Conservation (phyloP, 495 filamentous ascomycete genomes). For the Jackrogersella multiformis region DNA sequence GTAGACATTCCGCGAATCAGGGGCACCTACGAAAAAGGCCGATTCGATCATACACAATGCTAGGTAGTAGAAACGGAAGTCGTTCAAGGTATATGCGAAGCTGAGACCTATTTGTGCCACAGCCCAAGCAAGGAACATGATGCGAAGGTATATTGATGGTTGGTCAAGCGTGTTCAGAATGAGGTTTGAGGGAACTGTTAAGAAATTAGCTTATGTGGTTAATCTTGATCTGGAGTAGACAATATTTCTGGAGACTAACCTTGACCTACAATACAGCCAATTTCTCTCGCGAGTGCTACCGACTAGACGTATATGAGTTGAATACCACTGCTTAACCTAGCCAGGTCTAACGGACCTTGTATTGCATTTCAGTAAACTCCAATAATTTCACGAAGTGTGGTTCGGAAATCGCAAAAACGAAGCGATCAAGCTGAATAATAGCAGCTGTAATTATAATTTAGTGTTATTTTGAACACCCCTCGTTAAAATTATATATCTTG, state of each 20-base stretch:
- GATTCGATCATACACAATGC: constrained; percentile 10
- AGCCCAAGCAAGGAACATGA: background rate
- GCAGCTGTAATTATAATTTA: background rate
- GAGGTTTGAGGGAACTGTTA: constrained; percentile 11
- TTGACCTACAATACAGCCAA: background rate
- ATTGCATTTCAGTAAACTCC: background rate
- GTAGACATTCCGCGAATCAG: background rate
- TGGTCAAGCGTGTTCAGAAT: background rate
- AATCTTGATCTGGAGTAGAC: background rate
- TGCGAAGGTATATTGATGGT: background rate
- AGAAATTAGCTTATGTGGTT: background rate
- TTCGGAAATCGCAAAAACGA: background rate
- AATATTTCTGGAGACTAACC: background rate
- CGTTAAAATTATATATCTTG: too few relatives aligned
- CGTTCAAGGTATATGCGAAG: background rate
- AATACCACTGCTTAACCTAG: background rate
- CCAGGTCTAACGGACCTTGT: constrained; percentile 9
- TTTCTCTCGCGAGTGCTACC: background rate
- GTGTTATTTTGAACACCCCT: background rate
- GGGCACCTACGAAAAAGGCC: constrained; percentile 7
- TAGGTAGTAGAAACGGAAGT: background rate
- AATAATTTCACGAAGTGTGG: background rate
- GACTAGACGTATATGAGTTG: background rate
- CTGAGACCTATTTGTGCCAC: background rate
- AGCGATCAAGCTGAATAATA: constrained; percentile 7